phyloP scores from a whole-genome alignment of 1,284 basidiomycete genomes.

The Sanghuangporus sanghuang region DNA sequence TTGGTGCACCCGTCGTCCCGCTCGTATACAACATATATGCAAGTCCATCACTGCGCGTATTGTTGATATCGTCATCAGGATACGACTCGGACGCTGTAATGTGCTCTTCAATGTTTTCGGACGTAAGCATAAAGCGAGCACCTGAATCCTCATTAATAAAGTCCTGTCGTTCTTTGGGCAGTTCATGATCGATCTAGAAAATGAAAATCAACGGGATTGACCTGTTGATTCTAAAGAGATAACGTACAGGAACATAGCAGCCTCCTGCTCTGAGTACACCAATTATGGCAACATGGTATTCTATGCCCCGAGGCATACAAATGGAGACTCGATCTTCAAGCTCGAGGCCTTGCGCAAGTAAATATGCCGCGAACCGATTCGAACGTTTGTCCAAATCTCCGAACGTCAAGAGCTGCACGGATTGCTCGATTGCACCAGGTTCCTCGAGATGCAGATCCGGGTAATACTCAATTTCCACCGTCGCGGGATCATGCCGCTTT shows the following conservation, averaged over 20 bases:
- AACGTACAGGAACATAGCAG: conserved; percentile 47
- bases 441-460: conserved; percentile 29
- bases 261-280: conserved; percentile 47
- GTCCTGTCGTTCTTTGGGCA: conserved; percentile 42
- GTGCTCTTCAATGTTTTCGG: conserved; percentile 23
- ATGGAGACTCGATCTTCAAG: conserved; percentile 43
- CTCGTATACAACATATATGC: conserved; percentile 52
- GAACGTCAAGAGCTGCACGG: conserved; percentile 31
- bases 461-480: conserved; percentile 37
- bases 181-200: conserved; percentile 45
- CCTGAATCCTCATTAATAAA: conserved; percentile 43
- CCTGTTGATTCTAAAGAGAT: neutral
- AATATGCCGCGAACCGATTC: conserved; percentile 41
- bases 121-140: conserved; percentile 39
- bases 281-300: conserved; percentile 41
- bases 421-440: conserved; percentile 19
- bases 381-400: conserved; percentile 33
- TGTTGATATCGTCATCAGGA: conserved; percentile 26
- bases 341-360: conserved; percentile 34
- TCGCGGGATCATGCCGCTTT: conserved; percentile 28
- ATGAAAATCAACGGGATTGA: neutral
- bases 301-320: conserved; percentile 39
- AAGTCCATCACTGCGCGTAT: conserved; percentile 30
- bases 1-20: conserved; percentile 51
- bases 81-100: conserved; percentile 2